These are phyloP conservation scores for Primulina huaijiensis DNA, from an alignment of 257 asterid genomes.

Conservation along the genomic window DNA sequence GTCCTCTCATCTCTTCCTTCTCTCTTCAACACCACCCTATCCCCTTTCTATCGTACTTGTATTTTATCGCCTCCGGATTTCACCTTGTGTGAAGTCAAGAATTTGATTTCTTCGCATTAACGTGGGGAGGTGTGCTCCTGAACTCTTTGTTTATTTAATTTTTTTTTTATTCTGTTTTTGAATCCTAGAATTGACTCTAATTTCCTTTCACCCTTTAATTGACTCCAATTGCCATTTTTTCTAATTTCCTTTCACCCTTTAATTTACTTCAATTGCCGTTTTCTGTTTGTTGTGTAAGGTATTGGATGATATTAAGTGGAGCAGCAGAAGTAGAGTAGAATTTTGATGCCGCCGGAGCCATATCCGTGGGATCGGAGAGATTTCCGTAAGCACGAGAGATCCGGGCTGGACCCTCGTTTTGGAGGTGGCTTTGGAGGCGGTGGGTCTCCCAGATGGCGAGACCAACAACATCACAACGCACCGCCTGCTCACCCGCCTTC, in stretches of 20 bases:
- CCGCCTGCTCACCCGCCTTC: conserved; percentile 43
- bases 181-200: not conserved
- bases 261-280: not conserved
- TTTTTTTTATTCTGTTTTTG: not conserved
- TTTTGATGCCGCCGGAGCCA: conserved; percentile 93
- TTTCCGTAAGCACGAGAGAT: conserved; percentile 84
- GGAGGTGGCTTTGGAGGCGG: conserved; percentile 49
- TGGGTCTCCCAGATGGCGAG: conserved; percentile 78
- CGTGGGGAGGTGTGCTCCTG: not conserved
- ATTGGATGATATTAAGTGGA: not conserved
- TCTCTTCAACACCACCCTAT: not conserved
- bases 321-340: not conserved
- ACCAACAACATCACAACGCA: conserved; percentile 46
- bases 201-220: not conserved
- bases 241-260: not conserved
- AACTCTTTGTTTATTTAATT: not conserved
- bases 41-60: not conserved
- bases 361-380: conserved; percentile 97
- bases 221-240: not conserved
- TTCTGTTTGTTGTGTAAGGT: not conserved
- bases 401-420: conserved; percentile 50
- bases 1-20: not conserved
- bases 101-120: not conserved
- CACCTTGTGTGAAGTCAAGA: conserved; percentile 8
- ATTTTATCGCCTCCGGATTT: conserved; percentile 30